Percentiles rank a stretch among this genome's conserved stretches.
Evolutionary conservation across 2,329 filamentous ascomycete species (phyloP).

Genomic region (Arthroderma uncinatum): DNA sequence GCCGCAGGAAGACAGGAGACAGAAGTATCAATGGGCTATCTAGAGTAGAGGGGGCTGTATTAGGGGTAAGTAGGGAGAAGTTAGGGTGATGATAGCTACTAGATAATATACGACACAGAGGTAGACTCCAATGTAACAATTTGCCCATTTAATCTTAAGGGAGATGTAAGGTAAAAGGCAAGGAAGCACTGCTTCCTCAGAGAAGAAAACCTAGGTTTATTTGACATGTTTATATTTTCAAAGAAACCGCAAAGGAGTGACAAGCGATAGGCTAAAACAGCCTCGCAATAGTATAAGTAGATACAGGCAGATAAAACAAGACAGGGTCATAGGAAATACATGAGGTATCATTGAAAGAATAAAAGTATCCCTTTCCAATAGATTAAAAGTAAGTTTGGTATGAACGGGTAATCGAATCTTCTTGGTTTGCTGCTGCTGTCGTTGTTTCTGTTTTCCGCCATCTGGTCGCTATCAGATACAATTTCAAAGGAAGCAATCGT

Average conservation of each 20-base stretch:
- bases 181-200: too few relatives aligned
- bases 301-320: background rate
- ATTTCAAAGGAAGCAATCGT: background rate
- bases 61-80: background rate
- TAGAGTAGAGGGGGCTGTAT: background rate
- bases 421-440: background rate
- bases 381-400: background rate
- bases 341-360: background rate
- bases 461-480: background rate
- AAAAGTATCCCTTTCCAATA: background rate
- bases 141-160: too few relatives aligned
- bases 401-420: background rate
- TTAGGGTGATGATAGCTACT: background rate
- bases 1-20: too few relatives aligned
- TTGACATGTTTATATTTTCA: background rate
- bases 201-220: background rate
- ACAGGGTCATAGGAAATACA: background rate
- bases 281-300: background rate
- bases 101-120: background rate
- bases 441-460: background rate
- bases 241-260: background rate
- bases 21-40: background rate
- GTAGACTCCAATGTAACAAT: too few relatives aligned
- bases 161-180: too few relatives aligned
- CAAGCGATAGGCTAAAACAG: background rate